Evolutionary conservation across 2,329 filamentous ascomycete species (phyloP).

Genomic region (Fusarium sp.): DNA sequence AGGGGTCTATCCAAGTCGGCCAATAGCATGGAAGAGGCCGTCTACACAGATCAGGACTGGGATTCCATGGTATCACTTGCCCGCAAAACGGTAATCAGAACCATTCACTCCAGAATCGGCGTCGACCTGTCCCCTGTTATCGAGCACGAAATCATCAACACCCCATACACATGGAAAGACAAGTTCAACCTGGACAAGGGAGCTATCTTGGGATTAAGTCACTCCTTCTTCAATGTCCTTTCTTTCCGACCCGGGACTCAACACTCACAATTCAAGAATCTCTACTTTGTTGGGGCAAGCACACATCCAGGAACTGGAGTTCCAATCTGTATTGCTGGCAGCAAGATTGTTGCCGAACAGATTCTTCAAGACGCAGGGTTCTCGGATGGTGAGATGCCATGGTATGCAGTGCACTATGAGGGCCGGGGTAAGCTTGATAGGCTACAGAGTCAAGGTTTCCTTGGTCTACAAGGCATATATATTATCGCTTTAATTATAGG

Average conservation of each 20-base stretch:
- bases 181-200: slow-evolving; percentile 81
- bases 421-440: slow-evolving; percentile 19
- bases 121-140: slow-evolving; percentile 62
- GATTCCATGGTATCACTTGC: slow-evolving; percentile 67
- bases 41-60: slow-evolving; percentile 55
- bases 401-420: neutral
- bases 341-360: slow-evolving; percentile 66
- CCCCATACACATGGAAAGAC: slow-evolving; percentile 71
- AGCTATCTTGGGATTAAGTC: slow-evolving; percentile 76
- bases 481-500: too few relatives aligned
- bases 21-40: neutral
- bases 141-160: slow-evolving; percentile 72
- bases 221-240: slow-evolving; percentile 80
- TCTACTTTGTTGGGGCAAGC: slow-evolving; percentile 80
- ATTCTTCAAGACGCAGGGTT: slow-evolving; percentile 42
- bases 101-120: slow-evolving; percentile 69
- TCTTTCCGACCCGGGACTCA: slow-evolving; percentile 71
- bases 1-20: slow-evolving; percentile 17
- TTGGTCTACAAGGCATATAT: neutral
- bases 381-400: slow-evolving; percentile 18
- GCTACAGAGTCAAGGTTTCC: neutral
- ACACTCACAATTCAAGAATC: slow-evolving; percentile 58
- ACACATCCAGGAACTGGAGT: slow-evolving; percentile 82
- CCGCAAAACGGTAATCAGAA: slow-evolving; percentile 68
- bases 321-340: slow-evolving; percentile 77